phyloP scores from a whole-genome alignment of 73 alveolate species.

The Paramecium tetraurelia region DNA sequence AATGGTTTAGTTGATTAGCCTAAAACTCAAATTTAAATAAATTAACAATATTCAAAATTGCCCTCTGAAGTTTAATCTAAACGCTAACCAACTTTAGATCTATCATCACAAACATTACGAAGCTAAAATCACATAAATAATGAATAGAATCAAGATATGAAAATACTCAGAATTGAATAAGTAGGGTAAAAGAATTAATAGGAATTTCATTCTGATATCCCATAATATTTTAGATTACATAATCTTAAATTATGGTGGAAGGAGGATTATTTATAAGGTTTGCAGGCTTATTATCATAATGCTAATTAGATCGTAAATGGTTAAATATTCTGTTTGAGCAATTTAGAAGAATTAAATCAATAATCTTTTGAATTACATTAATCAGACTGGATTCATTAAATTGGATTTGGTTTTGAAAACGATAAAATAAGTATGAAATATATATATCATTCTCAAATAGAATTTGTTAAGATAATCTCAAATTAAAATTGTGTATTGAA shows the following conservation, averaged over 20 bases:
- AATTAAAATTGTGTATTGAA: background rate
- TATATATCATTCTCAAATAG: background rate
- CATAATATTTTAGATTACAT: background rate
- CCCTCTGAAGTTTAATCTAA: background rate
- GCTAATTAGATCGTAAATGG: background rate
- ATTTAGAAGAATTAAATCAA: background rate
- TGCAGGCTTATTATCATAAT: background rate
- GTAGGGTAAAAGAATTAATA: background rate
- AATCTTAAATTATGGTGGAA: conserved; percentile 3
- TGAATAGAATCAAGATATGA: background rate
- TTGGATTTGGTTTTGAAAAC: background rate
- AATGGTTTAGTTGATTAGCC: background rate
- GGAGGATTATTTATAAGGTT: background rate
- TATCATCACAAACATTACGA: background rate
- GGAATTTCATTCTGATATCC: background rate
- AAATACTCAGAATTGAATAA: background rate
- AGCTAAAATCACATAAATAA: background rate
- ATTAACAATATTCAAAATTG: background rate
- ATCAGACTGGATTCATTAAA: background rate
- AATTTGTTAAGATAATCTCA: background rate
- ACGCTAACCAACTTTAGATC: background rate
- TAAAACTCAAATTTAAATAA: background rate
- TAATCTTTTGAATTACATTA: background rate
- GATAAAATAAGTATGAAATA: background rate
- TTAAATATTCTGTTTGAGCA: background rate